These are phyloP conservation scores for Adansonia grandidieri DNA, from an alignment of 441 rosid species.

Conservation along the genomic window DNA sequence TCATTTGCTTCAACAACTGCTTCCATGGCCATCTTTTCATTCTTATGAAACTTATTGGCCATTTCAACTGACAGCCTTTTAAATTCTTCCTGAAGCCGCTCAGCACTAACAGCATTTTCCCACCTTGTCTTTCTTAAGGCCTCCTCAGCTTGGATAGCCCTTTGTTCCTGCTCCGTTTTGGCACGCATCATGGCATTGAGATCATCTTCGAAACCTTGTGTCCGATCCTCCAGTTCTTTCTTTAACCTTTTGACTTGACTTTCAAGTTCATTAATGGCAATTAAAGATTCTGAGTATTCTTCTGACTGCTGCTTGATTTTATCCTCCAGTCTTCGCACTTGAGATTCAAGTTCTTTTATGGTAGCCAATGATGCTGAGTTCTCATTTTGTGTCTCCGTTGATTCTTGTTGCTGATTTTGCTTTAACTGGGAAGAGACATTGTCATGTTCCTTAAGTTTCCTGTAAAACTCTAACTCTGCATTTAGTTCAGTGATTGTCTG, in stretches of 20 bases:
- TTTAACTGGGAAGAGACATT: conserved; percentile 31
- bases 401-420: conserved; percentile 36
- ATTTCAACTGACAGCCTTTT: neutral
- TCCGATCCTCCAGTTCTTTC: neutral
- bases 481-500: conserved; percentile 45
- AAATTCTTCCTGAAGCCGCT: neutral
- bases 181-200: neutral
- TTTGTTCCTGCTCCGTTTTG: conserved; percentile 5
- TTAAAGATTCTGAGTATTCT: neutral
- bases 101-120: neutral
- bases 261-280: neutral
- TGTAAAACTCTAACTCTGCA: conserved; percentile 49
- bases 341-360: neutral
- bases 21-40: neutral
- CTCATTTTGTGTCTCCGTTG: conserved; percentile 19
- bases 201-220: neutral
- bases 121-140: neutral
- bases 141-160: conserved; percentile 8
- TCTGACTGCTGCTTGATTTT: neutral
- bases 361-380: neutral
- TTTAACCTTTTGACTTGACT: neutral
- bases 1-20: neutral
- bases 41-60: neutral
- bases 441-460: conserved; percentile 50
- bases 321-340: neutral